Conservation (phyloP, 2,329 filamentous ascomycete genomes). For the Fusarium sp. region DNA sequence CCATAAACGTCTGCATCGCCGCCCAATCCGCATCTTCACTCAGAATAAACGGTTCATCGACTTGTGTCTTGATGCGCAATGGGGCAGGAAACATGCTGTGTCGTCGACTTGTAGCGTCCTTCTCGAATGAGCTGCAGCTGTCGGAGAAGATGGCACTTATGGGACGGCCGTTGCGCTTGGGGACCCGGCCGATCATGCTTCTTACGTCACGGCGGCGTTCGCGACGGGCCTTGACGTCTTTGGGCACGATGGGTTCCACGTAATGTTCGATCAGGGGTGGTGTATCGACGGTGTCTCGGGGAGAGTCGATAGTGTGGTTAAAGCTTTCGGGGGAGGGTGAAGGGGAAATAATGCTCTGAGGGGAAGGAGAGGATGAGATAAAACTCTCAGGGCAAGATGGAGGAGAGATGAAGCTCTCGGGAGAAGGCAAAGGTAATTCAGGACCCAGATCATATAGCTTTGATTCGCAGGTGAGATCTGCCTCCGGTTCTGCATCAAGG, state of each 20-base stretch:
- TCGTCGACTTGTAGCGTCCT: conserved; percentile 12
- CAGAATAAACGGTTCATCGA: conserved; percentile 44
- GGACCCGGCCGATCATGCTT: conserved; percentile 42
- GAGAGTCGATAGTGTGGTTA: conserved; percentile 44
- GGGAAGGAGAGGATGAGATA: conserved; percentile 41
- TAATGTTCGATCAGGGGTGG: conserved; percentile 34
- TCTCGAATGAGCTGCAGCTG: conserved; percentile 18
- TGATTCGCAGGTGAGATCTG: conserved; percentile 28
- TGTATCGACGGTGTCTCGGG: conserved; percentile 38
- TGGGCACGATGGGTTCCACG: conserved; percentile 21
- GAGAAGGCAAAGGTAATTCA: conserved; percentile 18
- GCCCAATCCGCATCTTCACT: conserved; percentile 52
- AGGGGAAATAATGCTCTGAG: conserved; percentile 28
- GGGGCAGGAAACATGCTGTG: conserved; percentile 43
- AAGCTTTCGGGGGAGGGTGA: conserved; percentile 35
- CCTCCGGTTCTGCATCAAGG: conserved; percentile 29
- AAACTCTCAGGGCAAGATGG: conserved; percentile 35
- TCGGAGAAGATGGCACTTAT: conserved; percentile 46
- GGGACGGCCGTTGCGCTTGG: conserved; percentile 41
- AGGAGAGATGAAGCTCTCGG: conserved; percentile 34
- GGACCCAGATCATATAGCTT: conserved; percentile 32
- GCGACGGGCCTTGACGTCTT: conserved; percentile 41
- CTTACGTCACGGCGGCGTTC: conserved; percentile 47
- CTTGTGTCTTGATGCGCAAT: conserved; percentile 35
- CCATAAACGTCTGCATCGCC: conserved; percentile 53